Evolutionary conservation across 257 asterid species (phyloP).

Genomic region (Sherardia arvensis): DNA sequence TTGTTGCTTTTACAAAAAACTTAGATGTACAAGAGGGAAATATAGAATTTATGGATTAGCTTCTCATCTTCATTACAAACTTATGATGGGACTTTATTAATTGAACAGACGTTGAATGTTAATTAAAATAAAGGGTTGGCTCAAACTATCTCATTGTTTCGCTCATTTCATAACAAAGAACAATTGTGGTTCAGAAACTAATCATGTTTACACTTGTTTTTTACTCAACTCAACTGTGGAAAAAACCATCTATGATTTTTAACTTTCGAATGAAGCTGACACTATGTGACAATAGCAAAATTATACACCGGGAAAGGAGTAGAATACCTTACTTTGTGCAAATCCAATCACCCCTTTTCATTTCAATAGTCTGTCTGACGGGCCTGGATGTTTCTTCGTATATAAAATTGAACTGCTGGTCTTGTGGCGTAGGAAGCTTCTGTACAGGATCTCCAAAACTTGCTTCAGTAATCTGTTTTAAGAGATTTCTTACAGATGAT

Average conservation of each 20-base stretch:
- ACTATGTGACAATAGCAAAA: not conserved
- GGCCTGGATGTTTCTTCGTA: constrained; percentile 35
- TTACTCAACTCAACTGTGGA: not conserved
- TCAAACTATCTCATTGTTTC: too few species aligned
- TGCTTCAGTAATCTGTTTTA: constrained; percentile 49
- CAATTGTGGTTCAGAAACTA: not conserved
- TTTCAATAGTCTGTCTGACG: constrained; percentile 52
- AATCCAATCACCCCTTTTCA: constrained; percentile 98
- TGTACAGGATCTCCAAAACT: constrained; percentile 33
- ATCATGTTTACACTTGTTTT: not conserved
- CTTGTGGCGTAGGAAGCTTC: constrained; percentile 28
- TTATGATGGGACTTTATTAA: not conserved
- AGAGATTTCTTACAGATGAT: constrained; percentile 61
- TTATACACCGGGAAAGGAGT: not conserved
- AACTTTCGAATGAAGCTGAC: not conserved
- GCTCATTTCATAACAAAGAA: not conserved
- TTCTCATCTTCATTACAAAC: not conserved
- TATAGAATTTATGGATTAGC: not conserved
- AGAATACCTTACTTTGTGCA: constrained; percentile 50
- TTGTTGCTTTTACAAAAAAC: not conserved
- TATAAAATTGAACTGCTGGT: constrained; percentile 28
- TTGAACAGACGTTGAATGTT: not conserved
- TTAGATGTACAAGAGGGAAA: not conserved
- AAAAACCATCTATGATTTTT: not conserved
- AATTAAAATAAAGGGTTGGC: not conserved